Evolutionary conservation across 371 early-diverging fungal genomes (phyloP).

Genomic region (Actinomortierella wolfii): DNA sequence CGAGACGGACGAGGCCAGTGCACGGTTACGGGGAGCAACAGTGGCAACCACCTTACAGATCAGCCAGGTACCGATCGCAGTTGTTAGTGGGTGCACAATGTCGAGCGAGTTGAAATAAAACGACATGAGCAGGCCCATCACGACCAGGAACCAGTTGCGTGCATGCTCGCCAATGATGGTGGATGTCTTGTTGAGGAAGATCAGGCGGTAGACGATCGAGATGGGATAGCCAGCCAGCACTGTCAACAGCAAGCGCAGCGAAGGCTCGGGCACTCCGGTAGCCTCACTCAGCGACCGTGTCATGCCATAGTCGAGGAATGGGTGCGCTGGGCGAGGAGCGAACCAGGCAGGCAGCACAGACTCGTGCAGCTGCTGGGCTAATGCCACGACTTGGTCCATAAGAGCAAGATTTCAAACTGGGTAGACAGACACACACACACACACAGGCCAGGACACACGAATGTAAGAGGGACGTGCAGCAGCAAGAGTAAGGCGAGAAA

Average conservation of each 20-base stretch:
- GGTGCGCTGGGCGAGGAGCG: slow-evolving; percentile 19
- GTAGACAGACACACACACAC: too few relatives aligned
- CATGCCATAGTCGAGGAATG: slow-evolving; percentile 40
- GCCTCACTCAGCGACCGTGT: slow-evolving; percentile 35
- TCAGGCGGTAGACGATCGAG: slow-evolving; percentile 51
- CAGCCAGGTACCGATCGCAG: slow-evolving; percentile 59
- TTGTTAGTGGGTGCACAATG: slow-evolving; percentile 63
- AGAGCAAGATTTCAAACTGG: too few relatives aligned
- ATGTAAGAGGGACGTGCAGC: too few relatives aligned
- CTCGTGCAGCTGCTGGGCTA: too few relatives aligned
- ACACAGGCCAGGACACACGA: too few relatives aligned
- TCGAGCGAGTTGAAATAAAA: slow-evolving; percentile 63
- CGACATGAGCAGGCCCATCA: slow-evolving; percentile 56
- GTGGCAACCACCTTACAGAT: slow-evolving; percentile 46
- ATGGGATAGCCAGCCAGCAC: slow-evolving; percentile 60
- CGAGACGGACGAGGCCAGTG: slow-evolving; percentile 49
- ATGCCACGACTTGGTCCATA: too few relatives aligned
- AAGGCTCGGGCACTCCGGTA: slow-evolving; percentile 64
- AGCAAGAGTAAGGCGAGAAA: too few relatives aligned
- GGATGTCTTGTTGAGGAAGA: slow-evolving; percentile 39
- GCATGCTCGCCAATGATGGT: slow-evolving; percentile 45
- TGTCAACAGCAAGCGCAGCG: slow-evolving; percentile 58
- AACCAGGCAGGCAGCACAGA: slow-evolving; percentile 33
- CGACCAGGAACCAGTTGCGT: slow-evolving; percentile 56
- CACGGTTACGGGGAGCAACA: slow-evolving; percentile 46